Evolutionary conservation across 1,139 yeast genomes (phyloP), one percentile per base, ranked within the genome.

Genomic region (Debaryomyces singareniensis): DNA sequence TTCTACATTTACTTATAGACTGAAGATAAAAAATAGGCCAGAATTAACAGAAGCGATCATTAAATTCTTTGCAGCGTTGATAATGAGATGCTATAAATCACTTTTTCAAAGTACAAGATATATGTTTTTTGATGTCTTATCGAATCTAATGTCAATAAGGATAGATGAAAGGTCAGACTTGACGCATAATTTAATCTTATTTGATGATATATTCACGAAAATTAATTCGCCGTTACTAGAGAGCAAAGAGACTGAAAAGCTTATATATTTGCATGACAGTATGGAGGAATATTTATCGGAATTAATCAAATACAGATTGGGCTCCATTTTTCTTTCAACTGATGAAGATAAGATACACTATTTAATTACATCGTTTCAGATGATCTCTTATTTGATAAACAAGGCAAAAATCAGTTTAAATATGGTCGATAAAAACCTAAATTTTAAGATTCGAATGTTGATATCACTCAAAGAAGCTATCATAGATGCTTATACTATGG

Each of bases 101-200:
- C 50, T 66, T n/a, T 57, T 52, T 33, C 42, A 44, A 18, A 67
- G 58, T n/a, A 34, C 64, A 14, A 35, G 55, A 6, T 54, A 65
- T 1, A 35, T 60, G 16, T 39, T 51, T 10, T 35, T 65, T 3
- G 73, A 66, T 31, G 40, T 57, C 1, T 33, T 59, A 5, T 37
- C 58, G 2, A 39, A 54, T 13, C 31, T 33, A 15, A 14, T 33
- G n/a, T 18, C 38, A 9, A 24, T 20, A 3, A 11, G 26, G n/a
- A n/a, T n/a, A 7, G 15, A 7, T 7, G 21, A 18, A 18, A 18
- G 21, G 10, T n/a, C n/a, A n/a, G n/a, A n/a, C n/a, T n/a, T n/a
- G n/a, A n/a, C n/a, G 7, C 21, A n/a, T 18, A 18, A n/a, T 7
- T 18, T n/a, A 18, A n/a, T 7, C 21, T 18, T 18, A 18, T 7